These are phyloP conservation scores for Barnettozyma populi DNA, from an alignment of 805 yeast genomes.

Conservation along the genomic window DNA sequence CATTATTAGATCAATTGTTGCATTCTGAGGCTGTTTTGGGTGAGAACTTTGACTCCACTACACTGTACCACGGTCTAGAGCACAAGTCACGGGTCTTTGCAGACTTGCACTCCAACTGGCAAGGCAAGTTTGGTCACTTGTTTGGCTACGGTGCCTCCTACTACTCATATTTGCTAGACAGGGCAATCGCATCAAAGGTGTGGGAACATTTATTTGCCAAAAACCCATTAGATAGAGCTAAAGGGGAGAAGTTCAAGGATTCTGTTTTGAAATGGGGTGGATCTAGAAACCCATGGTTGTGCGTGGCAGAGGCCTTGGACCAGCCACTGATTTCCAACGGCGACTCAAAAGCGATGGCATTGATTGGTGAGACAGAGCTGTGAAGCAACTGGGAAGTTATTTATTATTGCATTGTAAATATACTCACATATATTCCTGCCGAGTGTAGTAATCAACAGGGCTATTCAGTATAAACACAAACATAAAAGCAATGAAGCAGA, in stretches of 20 bases:
- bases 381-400: not conserved
- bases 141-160: slow-evolving; percentile 93
- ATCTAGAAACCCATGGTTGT: slow-evolving; percentile 79
- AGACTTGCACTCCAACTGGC: slow-evolving; percentile 76
- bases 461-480: not conserved
- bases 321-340: slow-evolving; percentile 57
- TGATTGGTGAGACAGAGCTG: slow-evolving; percentile 35
- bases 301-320: slow-evolving; percentile 75
- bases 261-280: slow-evolving; percentile 92
- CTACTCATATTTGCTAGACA: slow-evolving; percentile 84
- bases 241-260: slow-evolving; percentile 72
- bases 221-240: slow-evolving; percentile 63
- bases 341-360: slow-evolving; percentile 64
- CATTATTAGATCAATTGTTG: slow-evolving; percentile 76
- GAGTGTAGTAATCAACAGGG: not conserved
- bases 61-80: slow-evolving; percentile 65
- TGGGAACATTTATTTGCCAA: slow-evolving; percentile 68
- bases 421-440: not conserved
- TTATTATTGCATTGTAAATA: not conserved
- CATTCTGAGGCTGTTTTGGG: slow-evolving; percentile 42
- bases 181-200: slow-evolving; percentile 85
- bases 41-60: slow-evolving; percentile 48
- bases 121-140: slow-evolving; percentile 89
- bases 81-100: slow-evolving; percentile 52
- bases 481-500: not conserved